Percentiles rank a stretch among this genome's conserved stretches.
Conservation (phyloP, 2,329 filamentous ascomycete species). For the Fusarium sp. region DNA sequence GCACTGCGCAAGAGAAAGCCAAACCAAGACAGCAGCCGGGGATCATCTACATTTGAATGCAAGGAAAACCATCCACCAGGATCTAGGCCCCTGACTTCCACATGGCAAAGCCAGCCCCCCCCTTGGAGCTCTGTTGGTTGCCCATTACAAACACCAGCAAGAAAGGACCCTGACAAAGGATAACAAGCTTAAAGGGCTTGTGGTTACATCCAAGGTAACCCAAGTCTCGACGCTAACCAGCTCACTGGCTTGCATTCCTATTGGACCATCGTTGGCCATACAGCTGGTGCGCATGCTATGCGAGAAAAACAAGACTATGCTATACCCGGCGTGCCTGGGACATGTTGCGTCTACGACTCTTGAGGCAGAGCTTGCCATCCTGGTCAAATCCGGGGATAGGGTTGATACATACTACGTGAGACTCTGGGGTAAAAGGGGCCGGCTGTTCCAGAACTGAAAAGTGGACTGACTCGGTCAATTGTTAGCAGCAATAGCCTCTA, state of each 20-base stretch:
- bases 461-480: slow-evolving; percentile 12
- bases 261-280: neutral
- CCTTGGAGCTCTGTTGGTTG: neutral
- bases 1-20: neutral
- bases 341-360: neutral
- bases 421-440: slow-evolving; percentile 23
- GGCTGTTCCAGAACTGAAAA: slow-evolving; percentile 10
- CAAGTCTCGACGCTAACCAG: too few relatives aligned
- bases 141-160: neutral
- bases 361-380: neutral
- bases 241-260: neutral
- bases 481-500: neutral
- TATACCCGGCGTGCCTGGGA: neutral
- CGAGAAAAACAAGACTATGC: neutral
- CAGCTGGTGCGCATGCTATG: neutral
- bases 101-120: neutral
- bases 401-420: neutral
- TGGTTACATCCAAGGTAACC: neutral
- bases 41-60: slow-evolving; percentile 35
- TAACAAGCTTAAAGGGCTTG: neutral
- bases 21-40: slow-evolving; percentile 12
- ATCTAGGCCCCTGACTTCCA: slow-evolving; percentile 1
- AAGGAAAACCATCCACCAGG: neutral
- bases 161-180: neutral
- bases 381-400: slow-evolving; percentile 14